Percentiles rank a stretch among this genome's conserved stretches.
Evolutionary conservation across 2,329 filamentous ascomycete species (phyloP).

Genomic region (Phialemonium atrogriseum): DNA sequence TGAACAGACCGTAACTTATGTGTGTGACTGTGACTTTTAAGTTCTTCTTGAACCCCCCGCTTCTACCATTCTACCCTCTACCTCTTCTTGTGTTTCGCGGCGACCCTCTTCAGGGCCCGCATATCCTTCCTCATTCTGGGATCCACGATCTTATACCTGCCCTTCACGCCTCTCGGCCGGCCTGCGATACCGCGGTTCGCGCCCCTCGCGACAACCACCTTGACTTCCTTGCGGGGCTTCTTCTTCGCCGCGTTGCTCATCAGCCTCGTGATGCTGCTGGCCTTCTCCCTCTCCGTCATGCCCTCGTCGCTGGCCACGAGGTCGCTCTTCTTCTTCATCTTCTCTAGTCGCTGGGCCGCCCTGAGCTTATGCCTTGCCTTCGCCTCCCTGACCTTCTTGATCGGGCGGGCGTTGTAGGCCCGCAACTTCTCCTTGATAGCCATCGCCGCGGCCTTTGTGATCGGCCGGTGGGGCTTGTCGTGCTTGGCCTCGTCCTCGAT

Average conservation of each 20-base stretch:
- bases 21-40: too few relatives aligned
- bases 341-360: slow-evolving; percentile 83
- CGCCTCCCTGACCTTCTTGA: slow-evolving; percentile 98
- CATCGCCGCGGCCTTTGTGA: slow-evolving; percentile 77
- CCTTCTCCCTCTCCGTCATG: slow-evolving; percentile 94
- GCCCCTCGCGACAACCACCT: slow-evolving; percentile 81
- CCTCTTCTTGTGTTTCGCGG: slow-evolving; percentile 58
- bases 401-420: slow-evolving; percentile 87
- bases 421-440: slow-evolving; percentile 94
- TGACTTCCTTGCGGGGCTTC: slow-evolving; percentile 76
- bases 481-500: slow-evolving; percentile 83
- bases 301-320: slow-evolving; percentile 81
- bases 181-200: slow-evolving; percentile 79
- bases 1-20: too few relatives aligned
- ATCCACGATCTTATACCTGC: slow-evolving; percentile 96
- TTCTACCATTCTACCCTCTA: too few relatives aligned
- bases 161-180: slow-evolving; percentile 85
- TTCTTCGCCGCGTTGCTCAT: slow-evolving; percentile 77
- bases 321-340: slow-evolving; percentile 95
- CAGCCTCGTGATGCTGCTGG: slow-evolving; percentile 70
- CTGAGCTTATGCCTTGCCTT: slow-evolving; percentile 97
- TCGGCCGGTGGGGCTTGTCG: slow-evolving; percentile 78
- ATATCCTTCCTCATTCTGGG: slow-evolving; percentile 94
- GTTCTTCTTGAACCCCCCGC: too few relatives aligned
- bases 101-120: slow-evolving; percentile 69